Evolutionary conservation across 2,329 filamentous ascomycete species (phyloP).

Genomic region (Aspergillus hiratsukae): DNA sequence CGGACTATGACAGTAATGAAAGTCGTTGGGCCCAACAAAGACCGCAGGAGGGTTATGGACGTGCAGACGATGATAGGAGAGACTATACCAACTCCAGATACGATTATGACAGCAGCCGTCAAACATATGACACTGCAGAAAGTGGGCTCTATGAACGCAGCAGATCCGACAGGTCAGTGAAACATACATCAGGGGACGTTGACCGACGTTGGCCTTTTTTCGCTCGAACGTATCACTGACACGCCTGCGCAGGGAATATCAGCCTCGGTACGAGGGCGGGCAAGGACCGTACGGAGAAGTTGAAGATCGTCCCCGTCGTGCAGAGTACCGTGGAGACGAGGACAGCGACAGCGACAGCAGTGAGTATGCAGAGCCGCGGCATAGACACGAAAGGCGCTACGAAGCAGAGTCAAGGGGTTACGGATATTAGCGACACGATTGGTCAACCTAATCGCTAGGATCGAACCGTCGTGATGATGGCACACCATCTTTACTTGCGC

Average conservation of each 20-base stretch:
- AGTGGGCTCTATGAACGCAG: conserved; percentile 9
- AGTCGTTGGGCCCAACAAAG: background rate
- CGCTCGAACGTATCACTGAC: conserved; percentile 8
- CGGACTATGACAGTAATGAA: background rate
- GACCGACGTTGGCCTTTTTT: background rate
- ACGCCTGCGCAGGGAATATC: conserved; percentile 15
- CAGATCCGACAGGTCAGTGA: conserved; percentile 20
- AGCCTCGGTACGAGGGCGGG: conserved; percentile 15
- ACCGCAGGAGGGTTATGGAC: background rate
- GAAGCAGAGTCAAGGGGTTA: conserved; percentile 17
- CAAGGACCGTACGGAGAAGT: conserved; percentile 13
- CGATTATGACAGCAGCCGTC: conserved; percentile 12
- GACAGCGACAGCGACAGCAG: conserved; percentile 17
- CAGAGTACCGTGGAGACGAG: conserved; percentile 15
- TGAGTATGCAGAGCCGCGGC: conserved; percentile 19
- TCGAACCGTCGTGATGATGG: background rate
- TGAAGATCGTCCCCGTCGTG: conserved; percentile 8
- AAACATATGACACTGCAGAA: conserved; percentile 11
- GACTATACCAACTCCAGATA: conserved; percentile 15
- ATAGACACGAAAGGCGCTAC: conserved; percentile 18
- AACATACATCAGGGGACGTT: background rate
- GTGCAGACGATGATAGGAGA: conserved; percentile 1
- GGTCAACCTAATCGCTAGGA: background rate
- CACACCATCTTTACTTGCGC: background rate
- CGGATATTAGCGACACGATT: conserved; percentile 17